phyloP scores from a whole-genome alignment of 73 alveolate genomes.

The Symbiodinium pilosum region DNA sequence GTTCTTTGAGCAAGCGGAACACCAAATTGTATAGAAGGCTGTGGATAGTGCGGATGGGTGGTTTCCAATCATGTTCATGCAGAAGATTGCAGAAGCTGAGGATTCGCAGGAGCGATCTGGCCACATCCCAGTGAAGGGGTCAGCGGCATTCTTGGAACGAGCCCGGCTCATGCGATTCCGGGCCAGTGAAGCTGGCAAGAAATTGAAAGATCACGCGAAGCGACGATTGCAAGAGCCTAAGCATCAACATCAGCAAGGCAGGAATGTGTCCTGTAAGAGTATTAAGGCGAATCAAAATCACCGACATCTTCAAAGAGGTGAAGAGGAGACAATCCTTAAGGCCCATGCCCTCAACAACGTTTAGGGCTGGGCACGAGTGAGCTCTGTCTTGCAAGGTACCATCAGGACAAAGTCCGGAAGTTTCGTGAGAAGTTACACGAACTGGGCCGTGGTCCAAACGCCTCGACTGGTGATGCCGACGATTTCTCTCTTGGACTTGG shows the following conservation, averaged over 20 bases:
- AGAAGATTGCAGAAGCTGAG: neutral
- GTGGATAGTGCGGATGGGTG: neutral
- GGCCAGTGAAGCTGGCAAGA: constrained; percentile 57
- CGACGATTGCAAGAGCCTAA: constrained; percentile 19
- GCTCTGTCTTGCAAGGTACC: neutral
- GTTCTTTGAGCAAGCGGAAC: too few relatives aligned
- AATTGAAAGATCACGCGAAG: constrained; percentile 64
- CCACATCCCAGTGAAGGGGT: neutral
- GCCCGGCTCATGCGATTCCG: constrained; percentile 51
- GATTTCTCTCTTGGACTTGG: constrained; percentile 48
- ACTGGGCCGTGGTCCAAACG: constrained; percentile 21
- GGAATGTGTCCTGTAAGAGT: too few relatives aligned
- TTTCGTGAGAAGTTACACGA: constrained; percentile 22
- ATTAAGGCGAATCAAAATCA: constrained; percentile 59
- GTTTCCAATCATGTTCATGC: neutral
- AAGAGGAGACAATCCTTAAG: constrained; percentile 41
- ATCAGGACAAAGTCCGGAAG: constrained; percentile 51
- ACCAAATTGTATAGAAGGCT: too few relatives aligned
- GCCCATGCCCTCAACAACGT: too few relatives aligned
- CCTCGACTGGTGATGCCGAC: constrained; percentile 53
- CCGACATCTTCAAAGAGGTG: constrained; percentile 49
- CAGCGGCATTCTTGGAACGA: constrained; percentile 16
- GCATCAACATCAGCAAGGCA: too few relatives aligned
- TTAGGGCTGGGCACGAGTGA: neutral
- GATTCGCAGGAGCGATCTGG: constrained; percentile 45